Evolutionary conservation across 352 stramenopile species (phyloP).

Genomic region (Globisporangium recalcitrans): DNA sequence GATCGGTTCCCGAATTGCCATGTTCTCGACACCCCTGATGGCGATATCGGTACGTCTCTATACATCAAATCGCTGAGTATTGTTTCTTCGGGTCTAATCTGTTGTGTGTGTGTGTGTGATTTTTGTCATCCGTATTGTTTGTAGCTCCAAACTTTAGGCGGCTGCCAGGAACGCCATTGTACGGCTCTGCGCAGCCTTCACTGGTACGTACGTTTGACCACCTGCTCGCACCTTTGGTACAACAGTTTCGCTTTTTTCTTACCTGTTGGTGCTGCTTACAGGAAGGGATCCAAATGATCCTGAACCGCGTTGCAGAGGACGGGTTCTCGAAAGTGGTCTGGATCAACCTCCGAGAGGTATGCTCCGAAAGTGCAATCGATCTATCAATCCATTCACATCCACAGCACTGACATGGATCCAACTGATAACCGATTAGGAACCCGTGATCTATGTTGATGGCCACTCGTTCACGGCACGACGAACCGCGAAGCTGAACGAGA

Average conservation of each 20-base stretch:
- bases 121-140: neutral
- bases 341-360: conserved; percentile 76
- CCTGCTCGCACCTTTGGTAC: too few species aligned
- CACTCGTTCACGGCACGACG: conserved; percentile 63
- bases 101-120: neutral
- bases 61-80: neutral
- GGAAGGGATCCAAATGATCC: conserved; percentile 73
- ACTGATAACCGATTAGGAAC: conserved; percentile 32
- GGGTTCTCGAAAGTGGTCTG: conserved; percentile 80
- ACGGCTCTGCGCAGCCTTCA: conserved; percentile 68
- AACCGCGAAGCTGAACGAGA: conserved; percentile 77
- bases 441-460: conserved; percentile 79
- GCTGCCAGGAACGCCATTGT: conserved; percentile 61
- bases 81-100: neutral
- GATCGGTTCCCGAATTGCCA: conserved; percentile 80
- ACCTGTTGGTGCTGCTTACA: conserved; percentile 18
- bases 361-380: neutral
- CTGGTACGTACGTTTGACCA: too few species aligned
- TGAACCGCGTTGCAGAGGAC: conserved; percentile 54
- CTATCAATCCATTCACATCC: neutral
- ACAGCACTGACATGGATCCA: neutral
- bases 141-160: conserved; percentile 75
- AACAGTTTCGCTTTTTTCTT: neutral
- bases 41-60: conserved; percentile 43
- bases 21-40: conserved; percentile 53